Evolutionary conservation across 179 eudicot species (phyloP), one percentile per base, ranked within the genome.

Genomic region (Beta macrorhiza): DNA sequence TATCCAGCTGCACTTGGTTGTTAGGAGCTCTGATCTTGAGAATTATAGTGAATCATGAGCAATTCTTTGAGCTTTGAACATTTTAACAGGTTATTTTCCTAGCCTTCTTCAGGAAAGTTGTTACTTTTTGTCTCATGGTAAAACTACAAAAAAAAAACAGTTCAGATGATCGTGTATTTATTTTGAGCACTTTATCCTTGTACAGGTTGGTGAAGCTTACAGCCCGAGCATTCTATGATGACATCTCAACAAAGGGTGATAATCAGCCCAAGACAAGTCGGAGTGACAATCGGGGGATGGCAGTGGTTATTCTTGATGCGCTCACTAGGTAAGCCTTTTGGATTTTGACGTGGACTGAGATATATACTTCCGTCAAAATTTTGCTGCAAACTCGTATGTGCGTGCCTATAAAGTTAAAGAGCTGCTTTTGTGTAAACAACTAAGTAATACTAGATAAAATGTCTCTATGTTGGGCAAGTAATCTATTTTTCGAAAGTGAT

Each of bases 191-290:
- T 44, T 75, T 56, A 64, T 9, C 42, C 67, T 67, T 72, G 55
- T 42, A 47, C 83, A 93, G 99, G 83, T 77, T 96, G 93, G 99
- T 96, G 89, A 94, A 90, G 88, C 91, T 96, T 45, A 85, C 97
- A 0, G 99, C 96, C 0, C 89, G 98, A 74, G 98, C 99, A 17
- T 96, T 96, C 75, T 96, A 96, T 22, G 98, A 96, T 86, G 99
- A 96, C 71, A 83, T 90, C 32, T 87, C 95, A 1, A 89, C 93
- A 0, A 95, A 90, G 75, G 98, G 94, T 12, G 97, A 92, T 56
- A 94, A 87, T 86, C 92, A 89, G 83, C 91, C 90, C 5, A 96
- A 89, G 89, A 86, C 87, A n/a, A 91, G 89, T 32, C 87, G 97
- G 37, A 90, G 97, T 67, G 98, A 92, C 79, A 94, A 94, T 53